These are phyloP conservation scores for Ophiostoma perfectum DNA, from an alignment of 2,329 filamentous ascomycete species.

Conservation along the genomic window DNA sequence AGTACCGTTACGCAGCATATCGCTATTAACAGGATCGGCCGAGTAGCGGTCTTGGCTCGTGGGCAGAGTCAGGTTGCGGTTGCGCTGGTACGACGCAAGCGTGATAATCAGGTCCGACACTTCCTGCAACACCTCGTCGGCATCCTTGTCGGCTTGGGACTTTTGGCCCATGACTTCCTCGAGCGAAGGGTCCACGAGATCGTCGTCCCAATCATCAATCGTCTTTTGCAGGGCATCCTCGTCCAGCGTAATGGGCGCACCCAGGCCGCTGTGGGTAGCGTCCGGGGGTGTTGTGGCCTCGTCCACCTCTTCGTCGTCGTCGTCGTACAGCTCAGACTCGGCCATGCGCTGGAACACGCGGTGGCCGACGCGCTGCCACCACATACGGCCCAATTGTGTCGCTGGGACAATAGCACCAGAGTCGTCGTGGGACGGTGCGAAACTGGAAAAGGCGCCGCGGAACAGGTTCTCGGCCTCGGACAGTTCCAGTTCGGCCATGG, in stretches of 20 bases:
- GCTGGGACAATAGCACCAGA: constrained; percentile 64
- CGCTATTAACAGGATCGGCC: constrained; percentile 58
- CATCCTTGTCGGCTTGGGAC: constrained; percentile 50
- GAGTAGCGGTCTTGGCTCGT: constrained; percentile 57
- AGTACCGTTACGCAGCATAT: constrained; percentile 62
- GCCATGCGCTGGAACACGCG: constrained; percentile 61
- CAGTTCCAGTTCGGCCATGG: constrained; percentile 51
- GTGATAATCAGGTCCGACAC: constrained; percentile 73
- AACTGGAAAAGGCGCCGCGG: constrained; percentile 71
- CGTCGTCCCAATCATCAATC: constrained; percentile 55
- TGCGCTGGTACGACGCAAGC: constrained; percentile 71
- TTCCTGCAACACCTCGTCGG: constrained; percentile 64
- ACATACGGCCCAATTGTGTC: constrained; percentile 61
- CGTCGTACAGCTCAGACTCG: constrained; percentile 42
- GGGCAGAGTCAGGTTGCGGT: constrained; percentile 65
- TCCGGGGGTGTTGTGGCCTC: constrained; percentile 32
- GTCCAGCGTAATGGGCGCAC: constrained; percentile 36
- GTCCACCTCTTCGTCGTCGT: constrained; percentile 29
- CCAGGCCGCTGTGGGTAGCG: neutral
- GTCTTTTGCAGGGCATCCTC: constrained; percentile 49
- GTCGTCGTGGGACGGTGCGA: constrained; percentile 71
- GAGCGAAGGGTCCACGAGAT: constrained; percentile 52
- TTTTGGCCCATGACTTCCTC: constrained; percentile 47
- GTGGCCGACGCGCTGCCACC: constrained; percentile 69
- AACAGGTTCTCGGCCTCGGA: constrained; percentile 70